phyloP scores from a whole-genome alignment of 257 asterid species.

The Forsythia viridissima region DNA sequence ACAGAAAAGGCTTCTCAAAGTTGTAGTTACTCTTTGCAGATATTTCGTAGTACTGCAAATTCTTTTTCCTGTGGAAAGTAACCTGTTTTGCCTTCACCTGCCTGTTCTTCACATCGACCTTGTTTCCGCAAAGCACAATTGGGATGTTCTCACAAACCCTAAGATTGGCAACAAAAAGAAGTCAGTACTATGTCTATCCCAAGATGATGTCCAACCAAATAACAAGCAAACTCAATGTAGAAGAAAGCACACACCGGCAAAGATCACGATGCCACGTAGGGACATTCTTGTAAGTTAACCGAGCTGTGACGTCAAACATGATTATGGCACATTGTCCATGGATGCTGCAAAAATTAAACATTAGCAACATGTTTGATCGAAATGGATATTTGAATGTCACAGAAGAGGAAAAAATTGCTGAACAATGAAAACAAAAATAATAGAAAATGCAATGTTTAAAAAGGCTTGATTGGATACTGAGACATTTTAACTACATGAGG shows the following conservation, averaged over 20 bases:
- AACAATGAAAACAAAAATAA: not conserved
- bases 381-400: not conserved
- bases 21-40: conserved; percentile 90
- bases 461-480: not conserved
- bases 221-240: not conserved
- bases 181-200: not conserved
- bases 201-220: not conserved
- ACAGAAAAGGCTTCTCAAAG: conserved; percentile 85
- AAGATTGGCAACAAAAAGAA: not conserved
- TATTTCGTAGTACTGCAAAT: conserved; percentile 82
- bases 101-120: conserved; percentile 90
- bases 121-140: conserved; percentile 84
- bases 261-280: conserved; percentile 98
- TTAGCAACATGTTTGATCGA: not conserved
- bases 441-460: too few relatives aligned
- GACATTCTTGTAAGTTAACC: conserved; percentile 84
- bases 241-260: conserved; percentile 54
- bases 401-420: not conserved
- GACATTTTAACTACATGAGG: not conserved
- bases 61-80: conserved; percentile 89
- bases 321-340: conserved; percentile 94
- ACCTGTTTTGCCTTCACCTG: conserved; percentile 94
- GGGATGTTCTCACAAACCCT: conserved; percentile 94
- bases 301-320: conserved; percentile 91
- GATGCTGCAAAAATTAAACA: conserved; percentile 49